Conservation (phyloP, 106 monocot genomes). For the Triglochin maritima region DNA sequence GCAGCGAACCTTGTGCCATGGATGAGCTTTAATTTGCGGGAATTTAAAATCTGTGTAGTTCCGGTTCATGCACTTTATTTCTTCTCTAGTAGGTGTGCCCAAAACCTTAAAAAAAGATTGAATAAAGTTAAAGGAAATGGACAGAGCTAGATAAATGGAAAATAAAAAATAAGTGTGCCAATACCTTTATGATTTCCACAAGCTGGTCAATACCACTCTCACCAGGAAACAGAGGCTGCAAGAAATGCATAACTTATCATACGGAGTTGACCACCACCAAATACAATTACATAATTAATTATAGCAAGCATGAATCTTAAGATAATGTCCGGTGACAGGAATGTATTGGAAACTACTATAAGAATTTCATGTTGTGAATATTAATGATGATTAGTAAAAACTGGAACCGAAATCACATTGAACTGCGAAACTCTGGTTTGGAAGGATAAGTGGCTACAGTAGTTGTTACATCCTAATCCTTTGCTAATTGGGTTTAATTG, state of each 20-base stretch:
- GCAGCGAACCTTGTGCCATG: slow-evolving; percentile 22
- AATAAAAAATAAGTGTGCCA: not conserved
- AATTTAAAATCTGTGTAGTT: slow-evolving; percentile 17
- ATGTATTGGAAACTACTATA: not conserved
- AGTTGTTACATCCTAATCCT: too few species aligned
- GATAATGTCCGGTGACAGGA: not conserved
- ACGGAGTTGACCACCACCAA: not conserved
- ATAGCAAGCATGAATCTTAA: not conserved
- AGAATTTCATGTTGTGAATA: too few species aligned
- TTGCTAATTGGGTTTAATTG: too few species aligned
- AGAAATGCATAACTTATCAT: not conserved
- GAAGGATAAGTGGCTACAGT: too few species aligned
- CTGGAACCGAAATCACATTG: too few species aligned
- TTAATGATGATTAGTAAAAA: too few species aligned
- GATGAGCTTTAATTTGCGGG: slow-evolving; percentile 22
- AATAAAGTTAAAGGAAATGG: not conserved
- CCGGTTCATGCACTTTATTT: slow-evolving; percentile 27
- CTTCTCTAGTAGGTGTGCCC: slow-evolving; percentile 26
- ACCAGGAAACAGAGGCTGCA: slow-evolving; percentile 66
- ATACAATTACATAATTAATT: not conserved
- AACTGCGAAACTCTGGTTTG: too few species aligned
- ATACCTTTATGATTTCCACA: slow-evolving; percentile 59
- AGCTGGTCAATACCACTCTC: slow-evolving; percentile 55
- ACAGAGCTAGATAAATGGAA: not conserved
- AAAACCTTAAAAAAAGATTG: slow-evolving; percentile 12